These are phyloP conservation scores for Quercus glauca DNA, from an alignment of 306 rosid genomes.

Conservation along the genomic window DNA sequence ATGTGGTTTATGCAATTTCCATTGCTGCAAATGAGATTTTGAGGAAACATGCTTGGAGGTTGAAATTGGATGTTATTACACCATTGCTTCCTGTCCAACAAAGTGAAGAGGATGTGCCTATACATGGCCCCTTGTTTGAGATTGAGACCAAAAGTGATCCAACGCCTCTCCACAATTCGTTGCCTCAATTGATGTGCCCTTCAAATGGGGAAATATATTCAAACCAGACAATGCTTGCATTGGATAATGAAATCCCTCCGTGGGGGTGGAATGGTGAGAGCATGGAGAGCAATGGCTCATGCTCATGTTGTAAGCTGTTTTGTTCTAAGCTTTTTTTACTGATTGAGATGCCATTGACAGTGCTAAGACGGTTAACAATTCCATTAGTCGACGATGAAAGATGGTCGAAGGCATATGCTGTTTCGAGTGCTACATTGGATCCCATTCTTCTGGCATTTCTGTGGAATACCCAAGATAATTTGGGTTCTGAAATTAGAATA, in stretches of 20 bases:
- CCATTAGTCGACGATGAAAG: constrained; percentile 77
- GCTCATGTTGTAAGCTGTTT: constrained; percentile 18
- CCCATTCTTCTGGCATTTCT: constrained; percentile 74
- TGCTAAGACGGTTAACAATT: constrained; percentile 87
- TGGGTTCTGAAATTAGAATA: constrained; percentile 38
- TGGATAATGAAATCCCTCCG: constrained; percentile 48
- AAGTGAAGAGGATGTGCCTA: constrained; percentile 56
- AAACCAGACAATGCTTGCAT: constrained; percentile 44
- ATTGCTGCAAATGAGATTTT: constrained; percentile 84
- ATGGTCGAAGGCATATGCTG: constrained; percentile 75
- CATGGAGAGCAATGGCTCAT: constrained; percentile 16
- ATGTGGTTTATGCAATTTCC: constrained; percentile 67
- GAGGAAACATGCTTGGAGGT: constrained; percentile 56
- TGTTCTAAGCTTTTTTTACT: constrained; percentile 44
- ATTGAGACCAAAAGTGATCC: constrained; percentile 52
- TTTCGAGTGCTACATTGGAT: constrained; percentile 60
- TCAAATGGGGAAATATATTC: constrained; percentile 93
- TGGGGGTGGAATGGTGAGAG: constrained; percentile 95
- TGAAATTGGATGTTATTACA: constrained; percentile 67
- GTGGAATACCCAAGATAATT: constrained; percentile 67
- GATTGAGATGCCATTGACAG: constrained; percentile 67
- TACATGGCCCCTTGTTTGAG: constrained; percentile 67
- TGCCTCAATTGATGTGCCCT: constrained; percentile 99
- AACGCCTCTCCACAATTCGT: constrained; percentile 66
- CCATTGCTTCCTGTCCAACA: constrained; percentile 87